phyloP scores from a whole-genome alignment of 2,329 filamentous ascomycete genomes.

The Dactylonectria estremocensis region DNA sequence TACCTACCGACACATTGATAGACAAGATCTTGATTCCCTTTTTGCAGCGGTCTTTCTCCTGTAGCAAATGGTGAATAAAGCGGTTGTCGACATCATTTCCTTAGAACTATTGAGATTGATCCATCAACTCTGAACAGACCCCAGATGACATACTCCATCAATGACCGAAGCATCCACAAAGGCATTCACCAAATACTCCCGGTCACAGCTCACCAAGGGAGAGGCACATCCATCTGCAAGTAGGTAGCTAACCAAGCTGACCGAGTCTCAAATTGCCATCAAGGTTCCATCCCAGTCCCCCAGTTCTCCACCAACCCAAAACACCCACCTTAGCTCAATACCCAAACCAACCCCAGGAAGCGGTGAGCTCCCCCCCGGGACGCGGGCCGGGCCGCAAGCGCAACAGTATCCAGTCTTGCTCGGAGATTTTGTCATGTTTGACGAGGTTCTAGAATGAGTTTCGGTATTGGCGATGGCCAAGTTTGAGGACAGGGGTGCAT shows the following conservation, averaged over 20 bases:
- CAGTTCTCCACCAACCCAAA: conserved; percentile 9
- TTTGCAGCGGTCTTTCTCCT: background rate
- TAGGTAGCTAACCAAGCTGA: background rate
- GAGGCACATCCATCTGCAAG: background rate
- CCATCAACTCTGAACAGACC: no score
- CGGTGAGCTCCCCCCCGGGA: conserved; percentile 10
- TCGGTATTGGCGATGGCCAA: background rate
- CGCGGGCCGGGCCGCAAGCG: conserved; percentile 27
- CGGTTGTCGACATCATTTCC: no score
- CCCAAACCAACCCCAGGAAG: conserved; percentile 4
- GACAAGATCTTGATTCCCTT: no score
- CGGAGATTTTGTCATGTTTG: background rate
- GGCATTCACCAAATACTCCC: background rate
- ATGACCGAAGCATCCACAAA: background rate
- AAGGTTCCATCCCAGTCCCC: conserved; percentile 23
- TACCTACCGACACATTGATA: no score
- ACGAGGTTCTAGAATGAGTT: background rate
- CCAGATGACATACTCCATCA: background rate
- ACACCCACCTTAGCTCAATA: conserved; percentile 13
- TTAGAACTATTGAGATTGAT: no score
- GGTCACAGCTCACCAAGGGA: background rate
- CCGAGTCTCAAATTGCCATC: conserved; percentile 14
- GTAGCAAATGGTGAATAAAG: no score
- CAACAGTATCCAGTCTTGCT: conserved; percentile 6
- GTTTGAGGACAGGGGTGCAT: conserved; percentile 8